A percentile compares a stretch with the other conserved stretches of the same genome.
phyloP scores from a whole-genome alignment of 2,329 filamentous ascomycete genomes.

The Clonostachys solani region DNA sequence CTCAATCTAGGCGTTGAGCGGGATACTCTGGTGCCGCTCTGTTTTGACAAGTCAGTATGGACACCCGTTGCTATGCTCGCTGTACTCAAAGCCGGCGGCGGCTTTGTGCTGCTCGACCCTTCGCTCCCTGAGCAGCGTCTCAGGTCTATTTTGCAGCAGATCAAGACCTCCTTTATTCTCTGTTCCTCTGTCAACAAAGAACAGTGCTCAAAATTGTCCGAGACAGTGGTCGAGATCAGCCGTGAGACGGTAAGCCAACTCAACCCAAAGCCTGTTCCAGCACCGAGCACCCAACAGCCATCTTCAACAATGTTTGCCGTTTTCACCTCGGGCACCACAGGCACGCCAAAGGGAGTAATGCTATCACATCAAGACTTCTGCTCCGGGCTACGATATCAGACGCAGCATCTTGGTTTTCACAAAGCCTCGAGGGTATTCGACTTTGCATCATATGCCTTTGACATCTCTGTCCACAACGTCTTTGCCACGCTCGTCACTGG shows the following conservation, averaged over 20 bases:
- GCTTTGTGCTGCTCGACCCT: constrained; percentile 25
- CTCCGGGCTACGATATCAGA: constrained; percentile 4
- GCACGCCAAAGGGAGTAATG: constrained; percentile 13
- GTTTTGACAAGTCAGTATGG: constrained; percentile 30
- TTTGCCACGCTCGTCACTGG: constrained; percentile 4
- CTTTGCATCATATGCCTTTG: constrained; percentile 8
- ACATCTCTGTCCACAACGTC: constrained; percentile 4
- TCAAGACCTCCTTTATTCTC: constrained; percentile 1
- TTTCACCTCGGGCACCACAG: constrained; percentile 9
- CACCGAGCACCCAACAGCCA: too few species aligned
- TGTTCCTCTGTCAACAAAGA: background rate
- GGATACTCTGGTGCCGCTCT: constrained; percentile 19
- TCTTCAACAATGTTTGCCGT: constrained; percentile 5
- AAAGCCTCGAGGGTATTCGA: background rate
- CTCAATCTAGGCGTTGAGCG: constrained; percentile 9
- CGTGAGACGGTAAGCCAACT: background rate
- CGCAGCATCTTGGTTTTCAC: background rate
- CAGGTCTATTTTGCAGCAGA: background rate
- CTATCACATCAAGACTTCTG: constrained; percentile 8
- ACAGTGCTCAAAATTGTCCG: background rate
- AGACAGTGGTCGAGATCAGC: background rate
- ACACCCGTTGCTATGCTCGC: constrained; percentile 22
- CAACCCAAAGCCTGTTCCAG: background rate
- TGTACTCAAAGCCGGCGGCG: constrained; percentile 24
- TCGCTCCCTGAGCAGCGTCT: constrained; percentile 16